Conservation (phyloP, 2,329 filamentous ascomycete genomes). For the Fusarium sarcochroum region DNA sequence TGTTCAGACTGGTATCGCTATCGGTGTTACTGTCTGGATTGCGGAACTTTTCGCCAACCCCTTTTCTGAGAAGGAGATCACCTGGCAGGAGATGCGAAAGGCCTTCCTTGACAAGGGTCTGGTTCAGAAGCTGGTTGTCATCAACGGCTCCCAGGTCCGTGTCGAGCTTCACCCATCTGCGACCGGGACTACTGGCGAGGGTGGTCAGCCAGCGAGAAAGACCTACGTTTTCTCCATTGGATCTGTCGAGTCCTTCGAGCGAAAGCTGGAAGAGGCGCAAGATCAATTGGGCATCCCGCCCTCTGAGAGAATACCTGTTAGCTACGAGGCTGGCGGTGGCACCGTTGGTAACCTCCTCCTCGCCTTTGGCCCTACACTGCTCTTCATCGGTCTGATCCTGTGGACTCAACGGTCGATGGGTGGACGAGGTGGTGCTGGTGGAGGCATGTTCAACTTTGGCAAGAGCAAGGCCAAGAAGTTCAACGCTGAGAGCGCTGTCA, state of each 20-base stretch:
- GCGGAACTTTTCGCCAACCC: constrained; percentile 58
- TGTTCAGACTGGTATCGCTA: constrained; percentile 55
- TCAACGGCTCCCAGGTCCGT: constrained; percentile 78
- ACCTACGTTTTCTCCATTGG: constrained; percentile 94
- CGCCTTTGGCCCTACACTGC: constrained; percentile 85
- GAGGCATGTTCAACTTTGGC: constrained; percentile 94
- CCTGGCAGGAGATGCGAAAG: constrained; percentile 95
- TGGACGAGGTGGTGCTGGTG: constrained; percentile 72
- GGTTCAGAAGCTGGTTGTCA: constrained; percentile 91
- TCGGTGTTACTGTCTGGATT: constrained; percentile 69
- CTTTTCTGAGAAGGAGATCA: constrained; percentile 79
- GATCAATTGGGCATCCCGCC: constrained; percentile 87
- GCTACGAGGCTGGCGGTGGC: constrained; percentile 84
- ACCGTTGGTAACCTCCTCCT: constrained; percentile 80
- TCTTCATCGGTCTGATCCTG: constrained; percentile 86
- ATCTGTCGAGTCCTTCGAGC: constrained; percentile 93
- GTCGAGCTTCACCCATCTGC: constrained; percentile 85
- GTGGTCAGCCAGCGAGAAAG: constrained; percentile 46
- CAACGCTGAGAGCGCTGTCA: constrained; percentile 96
- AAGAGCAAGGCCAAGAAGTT: constrained; percentile 97
- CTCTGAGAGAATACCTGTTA: constrained; percentile 92
- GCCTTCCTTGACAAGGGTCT: constrained; percentile 97
- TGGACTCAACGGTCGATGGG: constrained; percentile 84
- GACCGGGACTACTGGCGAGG: constrained; percentile 46
- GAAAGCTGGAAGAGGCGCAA: constrained; percentile 89